Conservation (phyloP, 202 grass and related monocot genomes). For the Bolboschoenoplectus hybrid region DNA sequence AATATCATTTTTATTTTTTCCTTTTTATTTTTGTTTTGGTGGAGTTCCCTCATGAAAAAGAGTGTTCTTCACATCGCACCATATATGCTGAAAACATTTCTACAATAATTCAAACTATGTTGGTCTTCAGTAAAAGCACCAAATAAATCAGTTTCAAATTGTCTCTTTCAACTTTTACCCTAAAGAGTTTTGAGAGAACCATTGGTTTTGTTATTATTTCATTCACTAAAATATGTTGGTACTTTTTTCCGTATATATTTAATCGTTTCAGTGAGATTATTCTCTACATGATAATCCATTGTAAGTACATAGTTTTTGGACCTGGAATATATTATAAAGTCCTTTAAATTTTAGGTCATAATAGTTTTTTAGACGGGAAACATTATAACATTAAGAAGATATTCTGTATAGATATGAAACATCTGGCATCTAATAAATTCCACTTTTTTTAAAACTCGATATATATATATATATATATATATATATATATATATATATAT, state of each 20-base stretch:
- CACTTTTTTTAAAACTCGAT: neutral
- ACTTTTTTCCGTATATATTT: neutral
- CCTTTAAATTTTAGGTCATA: neutral
- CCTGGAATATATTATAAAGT: slow-evolving; percentile 6
- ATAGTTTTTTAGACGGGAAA: neutral
- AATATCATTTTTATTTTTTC: neutral
- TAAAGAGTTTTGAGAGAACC: neutral
- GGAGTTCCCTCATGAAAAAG: neutral
- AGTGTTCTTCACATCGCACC: neutral
- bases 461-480: no score
- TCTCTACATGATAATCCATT: neutral
- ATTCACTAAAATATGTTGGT: neutral
- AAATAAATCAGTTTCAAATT: slow-evolving; percentile 13
- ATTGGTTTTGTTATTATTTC: neutral
- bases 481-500: no score
- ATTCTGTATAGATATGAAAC: neutral
- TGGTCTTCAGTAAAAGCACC: neutral
- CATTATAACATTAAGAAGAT: neutral
- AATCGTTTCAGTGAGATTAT: neutral
- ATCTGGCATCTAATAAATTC: neutral
- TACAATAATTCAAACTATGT: neutral
- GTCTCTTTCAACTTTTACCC: neutral
- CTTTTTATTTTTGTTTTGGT: neutral
- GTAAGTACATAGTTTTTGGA: neutral
- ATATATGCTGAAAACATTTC: neutral